A percentile compares a stretch with the other conserved stretches of the same genome.
Evolutionary conservation across 306 rosid genomes (phyloP).

Genomic region (Gillenia trifoliata): DNA sequence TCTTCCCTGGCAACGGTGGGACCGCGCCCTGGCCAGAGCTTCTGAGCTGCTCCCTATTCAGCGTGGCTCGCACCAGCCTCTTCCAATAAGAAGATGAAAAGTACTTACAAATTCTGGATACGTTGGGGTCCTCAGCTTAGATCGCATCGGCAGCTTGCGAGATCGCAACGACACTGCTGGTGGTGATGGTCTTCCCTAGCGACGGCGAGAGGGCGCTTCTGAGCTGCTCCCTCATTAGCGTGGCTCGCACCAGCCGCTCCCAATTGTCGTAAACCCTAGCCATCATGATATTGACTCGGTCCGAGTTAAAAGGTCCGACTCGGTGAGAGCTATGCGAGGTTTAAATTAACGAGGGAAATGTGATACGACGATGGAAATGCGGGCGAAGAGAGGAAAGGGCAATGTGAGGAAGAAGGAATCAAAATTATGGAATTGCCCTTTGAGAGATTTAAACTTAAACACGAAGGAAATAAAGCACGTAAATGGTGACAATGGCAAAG

Average conservation of each 20-base stretch:
- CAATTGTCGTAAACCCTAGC: conserved; percentile 69
- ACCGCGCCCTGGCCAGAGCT: conserved; percentile 33
- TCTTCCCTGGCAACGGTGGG: conserved; percentile 65
- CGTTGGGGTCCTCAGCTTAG: conserved; percentile 66
- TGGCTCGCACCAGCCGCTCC: conserved; percentile 80
- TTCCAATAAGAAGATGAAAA: too few species aligned
- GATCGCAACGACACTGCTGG: too few species aligned
- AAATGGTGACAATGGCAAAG: neutral
- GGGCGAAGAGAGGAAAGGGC: too few species aligned
- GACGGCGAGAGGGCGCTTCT: too few species aligned
- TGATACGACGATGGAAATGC: neutral
- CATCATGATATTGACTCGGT: conserved; percentile 28
- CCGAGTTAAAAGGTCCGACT: conserved; percentile 3
- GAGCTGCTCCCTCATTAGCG: conserved; percentile 63
- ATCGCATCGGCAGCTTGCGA: conserved; percentile 88
- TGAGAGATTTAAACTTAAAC: neutral
- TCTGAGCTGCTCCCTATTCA: too few species aligned
- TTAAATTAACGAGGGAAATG: too few species aligned
- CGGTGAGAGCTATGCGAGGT: neutral
- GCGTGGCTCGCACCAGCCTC: too few species aligned
- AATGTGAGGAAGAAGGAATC: neutral
- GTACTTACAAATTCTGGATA: conserved; percentile 72
- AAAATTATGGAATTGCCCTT: neutral
- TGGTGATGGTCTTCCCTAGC: too few species aligned
- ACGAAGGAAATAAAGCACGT: neutral